Conservation (phyloP, 495 filamentous ascomycete genomes). For the Daldinia childiae region DNA sequence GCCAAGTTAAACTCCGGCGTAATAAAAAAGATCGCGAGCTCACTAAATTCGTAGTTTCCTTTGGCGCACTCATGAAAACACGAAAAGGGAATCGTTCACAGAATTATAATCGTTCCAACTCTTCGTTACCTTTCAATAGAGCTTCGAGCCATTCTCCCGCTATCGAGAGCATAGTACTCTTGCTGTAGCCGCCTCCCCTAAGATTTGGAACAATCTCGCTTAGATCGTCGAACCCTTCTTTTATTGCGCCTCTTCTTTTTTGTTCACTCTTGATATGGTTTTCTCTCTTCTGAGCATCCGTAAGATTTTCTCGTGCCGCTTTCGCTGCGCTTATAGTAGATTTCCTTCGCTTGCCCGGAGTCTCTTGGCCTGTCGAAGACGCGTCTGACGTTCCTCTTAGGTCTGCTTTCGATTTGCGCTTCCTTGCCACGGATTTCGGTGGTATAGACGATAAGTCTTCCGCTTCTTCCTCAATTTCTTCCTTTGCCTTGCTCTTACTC, state of each 20-base stretch:
- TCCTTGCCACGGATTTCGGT: slow-evolving; percentile 40
- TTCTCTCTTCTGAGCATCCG: slow-evolving; percentile 82
- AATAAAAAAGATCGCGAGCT: slow-evolving; percentile 28
- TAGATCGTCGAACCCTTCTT: slow-evolving; percentile 79
- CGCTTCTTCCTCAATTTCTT: slow-evolving; percentile 39
- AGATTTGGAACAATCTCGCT: slow-evolving; percentile 76
- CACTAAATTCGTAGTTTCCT: background rate
- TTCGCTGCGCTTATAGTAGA: slow-evolving; percentile 51
- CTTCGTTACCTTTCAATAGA: slow-evolving; percentile 71
- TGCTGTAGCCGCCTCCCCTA: slow-evolving; percentile 75
- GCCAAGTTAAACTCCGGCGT: slow-evolving; percentile 37
- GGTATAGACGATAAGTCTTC: slow-evolving; percentile 30
- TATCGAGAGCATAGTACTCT: slow-evolving; percentile 77
- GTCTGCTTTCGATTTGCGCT: slow-evolving; percentile 50
- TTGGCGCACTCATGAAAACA: background rate
- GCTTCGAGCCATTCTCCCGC: slow-evolving; percentile 78
- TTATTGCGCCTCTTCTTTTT: slow-evolving; percentile 81
- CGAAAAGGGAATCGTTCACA: slow-evolving; percentile 40
- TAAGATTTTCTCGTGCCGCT: slow-evolving; percentile 75
- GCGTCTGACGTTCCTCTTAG: slow-evolving; percentile 34
- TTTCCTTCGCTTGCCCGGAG: slow-evolving; percentile 42
- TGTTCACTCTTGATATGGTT: slow-evolving; percentile 93
- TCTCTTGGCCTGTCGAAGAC: slow-evolving; percentile 44
- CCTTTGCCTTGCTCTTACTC: slow-evolving; percentile 52
- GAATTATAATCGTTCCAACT: slow-evolving; percentile 52